phyloP scores from a whole-genome alignment of 257 asterid genomes.

The Solanum ahanhuiri region DNA sequence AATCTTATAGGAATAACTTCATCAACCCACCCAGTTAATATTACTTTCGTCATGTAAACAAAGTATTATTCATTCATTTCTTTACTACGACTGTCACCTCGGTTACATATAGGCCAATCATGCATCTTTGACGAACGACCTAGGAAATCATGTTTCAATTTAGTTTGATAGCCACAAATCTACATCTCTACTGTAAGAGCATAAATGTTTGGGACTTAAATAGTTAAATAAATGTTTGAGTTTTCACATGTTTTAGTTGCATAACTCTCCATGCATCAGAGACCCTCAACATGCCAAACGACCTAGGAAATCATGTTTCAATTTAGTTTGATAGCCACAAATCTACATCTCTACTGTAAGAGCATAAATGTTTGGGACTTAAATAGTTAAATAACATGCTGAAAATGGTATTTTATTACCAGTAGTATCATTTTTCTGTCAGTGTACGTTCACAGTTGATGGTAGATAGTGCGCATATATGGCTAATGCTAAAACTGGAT shows the following conservation, averaged over 20 bases:
- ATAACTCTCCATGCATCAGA: neutral
- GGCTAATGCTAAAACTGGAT: neutral
- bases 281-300: neutral
- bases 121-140: neutral
- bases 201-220: too few relatives aligned
- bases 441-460: neutral
- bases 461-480: neutral
- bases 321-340: neutral
- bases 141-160: too few relatives aligned
- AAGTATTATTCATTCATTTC: neutral
- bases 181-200: too few relatives aligned
- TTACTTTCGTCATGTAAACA: neutral
- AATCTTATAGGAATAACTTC: neutral
- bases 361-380: neutral
- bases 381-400: neutral
- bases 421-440: neutral
- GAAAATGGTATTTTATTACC: neutral
- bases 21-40: neutral
- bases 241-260: neutral
- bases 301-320: neutral
- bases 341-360: neutral
- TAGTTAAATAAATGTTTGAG: neutral
- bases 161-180: too few relatives aligned
- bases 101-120: neutral
- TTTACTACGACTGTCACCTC: neutral